Evolutionary conservation across 140 eudicot genomes (phyloP), one percentile per base, ranked within the genome.

Genomic region (Bidens hawaiensis): DNA sequence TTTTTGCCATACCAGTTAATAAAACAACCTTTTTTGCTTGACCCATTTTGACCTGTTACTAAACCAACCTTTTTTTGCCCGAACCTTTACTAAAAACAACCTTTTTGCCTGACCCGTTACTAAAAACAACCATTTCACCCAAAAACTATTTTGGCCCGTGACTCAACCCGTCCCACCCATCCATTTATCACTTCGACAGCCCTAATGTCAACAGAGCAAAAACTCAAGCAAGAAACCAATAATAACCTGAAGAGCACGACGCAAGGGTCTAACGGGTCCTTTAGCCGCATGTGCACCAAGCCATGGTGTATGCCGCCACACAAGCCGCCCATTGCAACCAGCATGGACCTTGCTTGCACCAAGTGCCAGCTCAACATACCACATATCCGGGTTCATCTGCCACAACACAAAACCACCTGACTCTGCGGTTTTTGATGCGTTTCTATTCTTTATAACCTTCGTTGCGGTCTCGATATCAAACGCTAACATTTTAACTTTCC

Each of bases 321-420:
- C 97, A 5, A 90, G 90, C 79, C 79, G 76, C 56, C 97, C 97
- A 48, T 90, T 90, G 49, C 89, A 90, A 62, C 97, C 97, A 6
- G 97, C 97, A 63, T 82, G 97, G 65, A 90, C 86, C 69, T 90
- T 90, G 78, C 90, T 86, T 2, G 86, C 90, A 38, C 95, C 95
- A 60, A 90, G 88, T 0, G 95, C 97, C 48, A 90, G 90, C 77
- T 90, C 97, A 17, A 91, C 98, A 18, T 91, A 91, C 98, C 98
- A 91, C 98, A 91, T 87, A 67, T 87, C 96, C 0, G 96, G 96
- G 62, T 87, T 87, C 98, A 91, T 91, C 65, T 91, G 98, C 98
- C 98, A 91, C 8, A 91, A 76, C 58, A 91, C 94, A 76, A 91
- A 91, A 12, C 96, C 98, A 34, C 98, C 98, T 6, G 91, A 72